Base-by-base conservation (phyloP, 1,139 yeast species). In the Groenewaldozyma sp. region DNA sequence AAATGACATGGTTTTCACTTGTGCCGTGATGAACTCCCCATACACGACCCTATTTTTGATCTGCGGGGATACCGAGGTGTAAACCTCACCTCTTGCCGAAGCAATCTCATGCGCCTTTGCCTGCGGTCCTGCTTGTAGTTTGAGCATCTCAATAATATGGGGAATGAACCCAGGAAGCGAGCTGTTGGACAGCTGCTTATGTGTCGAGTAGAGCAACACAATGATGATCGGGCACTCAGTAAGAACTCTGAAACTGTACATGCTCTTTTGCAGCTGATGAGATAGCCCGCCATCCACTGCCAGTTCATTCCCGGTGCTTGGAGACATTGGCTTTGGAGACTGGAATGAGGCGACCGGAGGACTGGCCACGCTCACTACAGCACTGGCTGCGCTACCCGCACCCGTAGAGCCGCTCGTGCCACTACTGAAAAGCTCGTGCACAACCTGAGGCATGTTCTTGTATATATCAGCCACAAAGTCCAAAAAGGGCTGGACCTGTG, bases 141-240 rank as follows among this genome's bases (percentile, higher is more conserved):
- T 71, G 49, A 93, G 68, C 49, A 88, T 70, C 44, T 76, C 77
- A 43, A 93, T 76, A 24, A 91, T 82, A 46, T 81, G 77, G 0
- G 97, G 96, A 42, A 91, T 73, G 49, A 91, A 84, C 16, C 66
- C 67, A 1, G 93, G 87, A 32, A 91, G 67, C 1, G 91, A 76
- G 0, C 82, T 67, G 37, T 74, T 74, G 2, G 83, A 84, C 40
- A 87, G 64, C 34, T 76, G 76, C 56, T 86, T 84, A 63, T 88
- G 88, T 0, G 95, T 79, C 1, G 95, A 82, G 53, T 84, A 86
- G 40, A 93, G 68, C 5, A 95, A 76, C 2, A 93, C 98, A 76
- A 93, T 83, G 7, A 95, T 88, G 31, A 93, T 88, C 4, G 99
- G 99, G 57, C 97, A 88, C 60, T 93, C 99, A 0, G 96, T 87